These are phyloP conservation scores for Isabelozyma pseudorhagii DNA, from an alignment of 805 yeast genomes.

Conservation along the genomic window DNA sequence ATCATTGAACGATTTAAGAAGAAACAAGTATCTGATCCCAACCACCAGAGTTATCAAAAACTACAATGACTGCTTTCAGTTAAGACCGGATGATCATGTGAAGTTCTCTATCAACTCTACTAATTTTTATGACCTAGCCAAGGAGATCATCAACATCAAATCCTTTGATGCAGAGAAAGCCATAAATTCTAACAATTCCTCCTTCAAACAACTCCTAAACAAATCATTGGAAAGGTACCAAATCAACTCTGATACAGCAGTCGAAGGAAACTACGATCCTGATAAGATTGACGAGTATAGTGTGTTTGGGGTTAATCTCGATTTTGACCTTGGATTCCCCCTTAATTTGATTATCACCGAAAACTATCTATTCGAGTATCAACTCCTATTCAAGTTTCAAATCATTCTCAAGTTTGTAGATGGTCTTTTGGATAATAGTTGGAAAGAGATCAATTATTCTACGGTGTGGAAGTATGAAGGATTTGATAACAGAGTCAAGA, in stretches of 20 bases:
- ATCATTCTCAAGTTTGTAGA: slow-evolving; percentile 61
- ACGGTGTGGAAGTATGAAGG: slow-evolving; percentile 61
- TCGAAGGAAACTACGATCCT: slow-evolving; percentile 13
- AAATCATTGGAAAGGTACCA: slow-evolving; percentile 32
- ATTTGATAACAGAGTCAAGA: slow-evolving; percentile 40
- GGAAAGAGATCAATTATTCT: slow-evolving; percentile 67
- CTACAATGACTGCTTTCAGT: slow-evolving; percentile 15
- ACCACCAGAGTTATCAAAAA: slow-evolving; percentile 22
- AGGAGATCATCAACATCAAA: slow-evolving; percentile 50
- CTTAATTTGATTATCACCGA: slow-evolving; percentile 69
- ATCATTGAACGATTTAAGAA: slow-evolving; percentile 52
- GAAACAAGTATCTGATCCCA: slow-evolving; percentile 31
- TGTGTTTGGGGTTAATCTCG: slow-evolving; percentile 52
- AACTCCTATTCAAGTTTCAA: slow-evolving; percentile 71
- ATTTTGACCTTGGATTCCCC: slow-evolving; percentile 79
- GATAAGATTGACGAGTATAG: slow-evolving; percentile 35
- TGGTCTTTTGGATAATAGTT: slow-evolving; percentile 57
- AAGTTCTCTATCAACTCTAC: slow-evolving; percentile 40
- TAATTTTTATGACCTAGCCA: slow-evolving; percentile 42
- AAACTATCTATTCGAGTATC: slow-evolving; percentile 73
- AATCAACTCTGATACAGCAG: slow-evolving; percentile 2
- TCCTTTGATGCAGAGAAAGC: slow-evolving; percentile 55
- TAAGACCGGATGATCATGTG: neutral
- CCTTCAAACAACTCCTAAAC: slow-evolving; percentile 40
- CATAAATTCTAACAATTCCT: slow-evolving; percentile 39